Evolutionary conservation across 106 monocot species (phyloP).

Genomic region (Dioscorea zingiberensis): DNA sequence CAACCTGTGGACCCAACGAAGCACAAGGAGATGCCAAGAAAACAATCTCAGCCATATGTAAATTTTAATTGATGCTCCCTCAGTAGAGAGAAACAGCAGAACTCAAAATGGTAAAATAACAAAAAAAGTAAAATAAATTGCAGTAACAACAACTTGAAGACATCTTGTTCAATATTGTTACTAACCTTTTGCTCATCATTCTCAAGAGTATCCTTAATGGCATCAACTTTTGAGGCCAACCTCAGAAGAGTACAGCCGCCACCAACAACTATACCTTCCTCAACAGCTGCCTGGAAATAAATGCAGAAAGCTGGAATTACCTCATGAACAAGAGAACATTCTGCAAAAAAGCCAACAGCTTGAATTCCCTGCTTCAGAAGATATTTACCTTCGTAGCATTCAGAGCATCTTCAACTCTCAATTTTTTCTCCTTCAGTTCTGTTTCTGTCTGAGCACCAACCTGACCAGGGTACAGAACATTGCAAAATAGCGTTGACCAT

Average conservation of each 20-base stretch:
- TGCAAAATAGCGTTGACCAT: too few species aligned
- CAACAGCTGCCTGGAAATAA: slow-evolving; percentile 59
- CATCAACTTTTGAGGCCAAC: slow-evolving; percentile 59
- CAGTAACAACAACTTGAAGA: too few species aligned
- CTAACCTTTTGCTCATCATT: slow-evolving; percentile 74
- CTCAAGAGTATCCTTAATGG: slow-evolving; percentile 64
- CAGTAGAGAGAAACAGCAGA: too few species aligned
- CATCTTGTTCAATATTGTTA: too few species aligned
- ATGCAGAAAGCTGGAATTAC: neutral
- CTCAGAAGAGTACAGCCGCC: slow-evolving; percentile 73
- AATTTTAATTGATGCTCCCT: too few species aligned
- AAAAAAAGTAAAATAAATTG: too few species aligned
- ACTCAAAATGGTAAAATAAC: too few species aligned
- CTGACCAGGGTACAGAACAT: slow-evolving; percentile 14
- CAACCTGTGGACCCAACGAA: slow-evolving; percentile 24
- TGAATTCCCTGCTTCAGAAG: neutral
- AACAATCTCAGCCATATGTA: too few species aligned
- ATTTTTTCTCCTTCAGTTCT: slow-evolving; percentile 71
- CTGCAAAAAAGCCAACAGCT: neutral
- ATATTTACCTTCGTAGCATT: slow-evolving; percentile 66
- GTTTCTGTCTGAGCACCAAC: slow-evolving; percentile 85
- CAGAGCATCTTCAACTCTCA: slow-evolving; percentile 79
- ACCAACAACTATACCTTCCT: slow-evolving; percentile 82
- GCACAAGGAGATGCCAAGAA: neutral
- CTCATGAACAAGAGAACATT: neutral